These are phyloP conservation scores for Gastrolobium villosum DNA, from an alignment of 306 rosid genomes.

Conservation along the genomic window DNA sequence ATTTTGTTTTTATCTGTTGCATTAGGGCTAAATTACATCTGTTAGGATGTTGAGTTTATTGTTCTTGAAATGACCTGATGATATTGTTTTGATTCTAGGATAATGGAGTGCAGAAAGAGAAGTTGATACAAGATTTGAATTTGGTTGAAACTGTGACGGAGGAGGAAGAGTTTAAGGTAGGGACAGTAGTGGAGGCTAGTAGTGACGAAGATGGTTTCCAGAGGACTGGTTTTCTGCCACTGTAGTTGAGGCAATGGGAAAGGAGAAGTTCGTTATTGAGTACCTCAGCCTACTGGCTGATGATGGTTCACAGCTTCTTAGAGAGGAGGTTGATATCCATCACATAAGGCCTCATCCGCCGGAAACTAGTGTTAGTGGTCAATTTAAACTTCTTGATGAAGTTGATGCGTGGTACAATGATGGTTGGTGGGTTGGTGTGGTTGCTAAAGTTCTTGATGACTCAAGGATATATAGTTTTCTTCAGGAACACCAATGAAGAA, in stretches of 20 bases:
- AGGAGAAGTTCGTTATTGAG: slow-evolving; percentile 54
- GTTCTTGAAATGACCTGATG: neutral
- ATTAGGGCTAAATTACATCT: slow-evolving; percentile 18
- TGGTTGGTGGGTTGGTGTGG: slow-evolving; percentile 84
- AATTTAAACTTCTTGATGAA: slow-evolving; percentile 54
- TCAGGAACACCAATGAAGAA: slow-evolving; percentile 53
- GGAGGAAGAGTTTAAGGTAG: slow-evolving; percentile 42
- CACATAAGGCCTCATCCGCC: slow-evolving; percentile 76
- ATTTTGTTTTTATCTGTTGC: neutral
- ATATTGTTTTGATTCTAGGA: slow-evolving; percentile 20
- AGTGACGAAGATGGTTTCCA: slow-evolving; percentile 77
- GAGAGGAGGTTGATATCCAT: slow-evolving; percentile 58
- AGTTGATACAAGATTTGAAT: slow-evolving; percentile 29
- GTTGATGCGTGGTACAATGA: slow-evolving; percentile 74
- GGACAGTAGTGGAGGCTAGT: slow-evolving; percentile 68
- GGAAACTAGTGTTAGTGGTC: slow-evolving; percentile 35
- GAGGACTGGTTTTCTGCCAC: slow-evolving; percentile 79
- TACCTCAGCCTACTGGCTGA: slow-evolving; percentile 61
- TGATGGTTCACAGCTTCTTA: slow-evolving; percentile 53
- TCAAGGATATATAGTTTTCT: slow-evolving; percentile 65
- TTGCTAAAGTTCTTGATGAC: slow-evolving; percentile 56
- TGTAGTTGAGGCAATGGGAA: slow-evolving; percentile 48
- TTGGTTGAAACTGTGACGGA: neutral
- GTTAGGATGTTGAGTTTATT: neutral
- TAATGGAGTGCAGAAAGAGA: slow-evolving; percentile 31